Percentiles rank a stretch among this genome's conserved stretches.
Conservation (phyloP, 116 monocot genomes). For the Posidonia oceanica region DNA sequence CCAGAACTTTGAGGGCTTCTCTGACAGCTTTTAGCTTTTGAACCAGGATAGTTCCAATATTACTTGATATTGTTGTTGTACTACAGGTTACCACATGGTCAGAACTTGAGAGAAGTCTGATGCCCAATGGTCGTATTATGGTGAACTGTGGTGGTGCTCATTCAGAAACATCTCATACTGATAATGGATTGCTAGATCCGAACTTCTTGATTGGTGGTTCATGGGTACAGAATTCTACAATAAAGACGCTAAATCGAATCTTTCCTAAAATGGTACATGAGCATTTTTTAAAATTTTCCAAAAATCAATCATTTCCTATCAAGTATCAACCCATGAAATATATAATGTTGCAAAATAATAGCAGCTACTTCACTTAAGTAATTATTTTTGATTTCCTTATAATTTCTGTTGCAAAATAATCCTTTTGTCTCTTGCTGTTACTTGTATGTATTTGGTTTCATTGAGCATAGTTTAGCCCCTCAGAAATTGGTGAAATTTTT, state of each 20-base stretch:
- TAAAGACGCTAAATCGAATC: conserved; percentile 42
- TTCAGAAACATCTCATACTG: conserved; percentile 20
- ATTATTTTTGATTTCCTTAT: no score
- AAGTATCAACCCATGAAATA: neutral
- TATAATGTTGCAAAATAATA: neutral
- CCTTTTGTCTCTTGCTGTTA: neutral
- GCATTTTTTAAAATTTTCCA: neutral
- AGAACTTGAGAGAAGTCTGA: conserved; percentile 61
- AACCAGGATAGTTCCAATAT: no score
- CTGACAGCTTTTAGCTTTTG: no score
- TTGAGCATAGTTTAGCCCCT: no score
- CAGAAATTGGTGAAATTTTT: no score
- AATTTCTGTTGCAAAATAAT: neutral
- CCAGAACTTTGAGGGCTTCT: no score
- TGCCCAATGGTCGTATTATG: conserved; percentile 83
- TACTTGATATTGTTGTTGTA: no score
- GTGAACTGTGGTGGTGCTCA: conserved; percentile 77
- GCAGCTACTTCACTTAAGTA: neutral
- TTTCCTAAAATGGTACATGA: conserved; percentile 49
- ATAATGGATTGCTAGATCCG: conserved; percentile 10
- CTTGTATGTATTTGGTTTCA: neutral
- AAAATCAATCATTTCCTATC: neutral
- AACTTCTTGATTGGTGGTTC: conserved; percentile 15
- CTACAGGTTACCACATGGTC: conserved; percentile 58
- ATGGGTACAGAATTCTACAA: conserved; percentile 62